Percentiles rank a stretch among this genome's conserved stretches.
Conservation (phyloP, 106 monocot genomes). For the Ottelia alismoides region DNA sequence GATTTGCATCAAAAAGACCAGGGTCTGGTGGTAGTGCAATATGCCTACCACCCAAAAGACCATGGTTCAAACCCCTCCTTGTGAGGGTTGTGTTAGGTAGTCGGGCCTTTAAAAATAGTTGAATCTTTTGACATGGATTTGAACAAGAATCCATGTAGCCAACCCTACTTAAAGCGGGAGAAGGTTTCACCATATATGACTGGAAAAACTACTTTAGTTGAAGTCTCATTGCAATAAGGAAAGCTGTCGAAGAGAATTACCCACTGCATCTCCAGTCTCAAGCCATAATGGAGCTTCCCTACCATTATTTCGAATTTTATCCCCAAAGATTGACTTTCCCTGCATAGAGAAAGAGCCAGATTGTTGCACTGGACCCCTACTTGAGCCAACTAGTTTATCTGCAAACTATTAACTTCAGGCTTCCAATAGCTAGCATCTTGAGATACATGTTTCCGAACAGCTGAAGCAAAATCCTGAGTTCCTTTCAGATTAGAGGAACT, state of each 20-base stretch:
- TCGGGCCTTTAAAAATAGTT: too few species aligned
- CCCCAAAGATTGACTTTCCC: constrained; percentile 22
- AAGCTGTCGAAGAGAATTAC: constrained; percentile 61
- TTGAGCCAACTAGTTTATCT: constrained; percentile 34
- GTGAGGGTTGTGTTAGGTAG: too few species aligned
- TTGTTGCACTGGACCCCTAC: constrained; percentile 24
- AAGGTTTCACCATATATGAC: too few species aligned
- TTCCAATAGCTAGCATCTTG: constrained; percentile 40
- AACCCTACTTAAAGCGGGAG: too few species aligned
- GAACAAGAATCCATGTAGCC: too few species aligned
- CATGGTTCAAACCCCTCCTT: too few species aligned
- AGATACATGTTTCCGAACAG: constrained; percentile 42
- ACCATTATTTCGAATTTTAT: constrained; percentile 21
- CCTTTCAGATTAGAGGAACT: constrained; percentile 22
- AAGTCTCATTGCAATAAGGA: too few species aligned
- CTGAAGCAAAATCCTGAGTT: constrained; percentile 46
- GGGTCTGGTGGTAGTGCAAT: too few species aligned
- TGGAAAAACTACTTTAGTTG: too few species aligned
- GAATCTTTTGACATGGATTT: too few species aligned
- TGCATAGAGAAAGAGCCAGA: constrained; percentile 26
- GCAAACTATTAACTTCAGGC: constrained; percentile 24
- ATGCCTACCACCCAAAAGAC: too few species aligned
- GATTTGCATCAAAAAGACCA: too few species aligned
- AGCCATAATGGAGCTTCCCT: constrained; percentile 45
- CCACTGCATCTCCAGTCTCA: constrained; percentile 60